These are phyloP conservation scores for Apodospora peruviana DNA, from an alignment of 495 filamentous ascomycete species.

Conservation along the genomic window DNA sequence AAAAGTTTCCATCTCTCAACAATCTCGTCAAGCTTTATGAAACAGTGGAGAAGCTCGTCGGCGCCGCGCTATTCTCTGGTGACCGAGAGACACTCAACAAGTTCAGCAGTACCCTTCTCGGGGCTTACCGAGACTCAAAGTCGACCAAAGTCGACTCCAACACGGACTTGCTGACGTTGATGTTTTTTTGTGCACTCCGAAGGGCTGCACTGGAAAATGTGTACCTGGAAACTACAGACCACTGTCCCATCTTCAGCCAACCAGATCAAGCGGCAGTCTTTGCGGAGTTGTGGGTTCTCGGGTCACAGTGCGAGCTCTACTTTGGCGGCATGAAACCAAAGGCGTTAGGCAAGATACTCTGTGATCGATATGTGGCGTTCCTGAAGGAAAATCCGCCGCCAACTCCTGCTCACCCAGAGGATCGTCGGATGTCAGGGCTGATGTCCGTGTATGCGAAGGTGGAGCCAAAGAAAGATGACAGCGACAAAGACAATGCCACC, in stretches of 20 bases:
- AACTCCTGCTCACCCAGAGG: neutral
- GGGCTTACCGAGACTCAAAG: slow-evolving; percentile 11
- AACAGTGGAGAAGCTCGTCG: slow-evolving; percentile 2
- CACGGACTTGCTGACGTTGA: slow-evolving; percentile 13
- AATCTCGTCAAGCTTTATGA: slow-evolving; percentile 6
- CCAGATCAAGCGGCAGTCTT: slow-evolving; percentile 26
- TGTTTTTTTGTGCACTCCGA: slow-evolving; percentile 21
- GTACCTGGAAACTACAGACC: slow-evolving; percentile 22
- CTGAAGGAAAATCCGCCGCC: slow-evolving; percentile 13
- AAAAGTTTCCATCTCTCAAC: slow-evolving; percentile 2
- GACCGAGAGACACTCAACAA: slow-evolving; percentile 6
- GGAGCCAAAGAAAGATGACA: slow-evolving; percentile 6
- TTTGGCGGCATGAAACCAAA: slow-evolving; percentile 18
- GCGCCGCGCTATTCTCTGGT: slow-evolving; percentile 10
- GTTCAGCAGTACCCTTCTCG: slow-evolving; percentile 5
- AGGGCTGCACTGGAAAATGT: slow-evolving; percentile 19
- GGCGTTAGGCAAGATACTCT: slow-evolving; percentile 19
- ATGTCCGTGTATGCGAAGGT: slow-evolving; percentile 20
- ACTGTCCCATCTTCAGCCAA: slow-evolving; percentile 23
- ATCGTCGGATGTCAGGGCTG: slow-evolving; percentile 2
- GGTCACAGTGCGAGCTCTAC: slow-evolving; percentile 24
- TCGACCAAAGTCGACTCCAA: slow-evolving; percentile 16
- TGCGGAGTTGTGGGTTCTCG: slow-evolving; percentile 23
- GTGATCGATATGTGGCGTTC: slow-evolving; percentile 10
- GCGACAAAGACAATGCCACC: neutral